These are phyloP conservation scores for Aspergillus jensenii DNA, from an alignment of 2,329 filamentous ascomycete species.

Conservation along the genomic window DNA sequence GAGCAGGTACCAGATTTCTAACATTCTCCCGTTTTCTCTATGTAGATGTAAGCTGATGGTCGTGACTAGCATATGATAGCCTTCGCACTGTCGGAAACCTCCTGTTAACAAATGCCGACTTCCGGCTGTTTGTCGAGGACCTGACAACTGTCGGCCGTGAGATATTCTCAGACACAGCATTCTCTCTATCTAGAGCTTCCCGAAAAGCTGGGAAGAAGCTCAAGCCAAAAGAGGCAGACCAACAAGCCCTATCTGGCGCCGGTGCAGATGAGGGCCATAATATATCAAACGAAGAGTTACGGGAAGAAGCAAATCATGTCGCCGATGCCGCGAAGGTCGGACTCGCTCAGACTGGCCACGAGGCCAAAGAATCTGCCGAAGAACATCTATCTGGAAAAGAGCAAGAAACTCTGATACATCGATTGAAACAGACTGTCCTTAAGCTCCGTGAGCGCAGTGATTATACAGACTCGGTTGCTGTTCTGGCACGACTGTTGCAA, in stretches of 20 bases:
- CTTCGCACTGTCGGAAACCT: constrained; percentile 78
- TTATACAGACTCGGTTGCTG: constrained; percentile 84
- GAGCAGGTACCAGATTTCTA: constrained; percentile 55
- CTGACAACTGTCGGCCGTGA: constrained; percentile 75
- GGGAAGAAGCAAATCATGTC: constrained; percentile 57
- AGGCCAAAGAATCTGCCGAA: constrained; percentile 68
- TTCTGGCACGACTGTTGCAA: constrained; percentile 70
- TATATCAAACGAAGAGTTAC: constrained; percentile 63
- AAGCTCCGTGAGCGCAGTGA: constrained; percentile 74
- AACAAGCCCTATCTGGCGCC: constrained; percentile 50
- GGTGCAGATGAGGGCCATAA: constrained; percentile 48
- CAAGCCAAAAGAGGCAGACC: constrained; percentile 65
- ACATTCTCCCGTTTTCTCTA: not conserved
- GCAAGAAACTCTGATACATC: constrained; percentile 68
- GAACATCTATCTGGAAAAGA: constrained; percentile 74
- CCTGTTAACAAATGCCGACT: constrained; percentile 87
- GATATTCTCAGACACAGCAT: constrained; percentile 83
- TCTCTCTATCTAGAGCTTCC: constrained; percentile 73
- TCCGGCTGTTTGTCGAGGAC: constrained; percentile 81
- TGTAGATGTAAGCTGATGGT: constrained; percentile 5
- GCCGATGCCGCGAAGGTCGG: constrained; percentile 40
- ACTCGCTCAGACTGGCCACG: constrained; percentile 44
- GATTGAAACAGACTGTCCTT: constrained; percentile 73
- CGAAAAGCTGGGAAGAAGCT: constrained; percentile 71
- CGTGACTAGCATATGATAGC: constrained; percentile 68